phyloP scores from a whole-genome alignment of 192 early-diverging fungal genomes.

The Mortierella claussenii region DNA sequence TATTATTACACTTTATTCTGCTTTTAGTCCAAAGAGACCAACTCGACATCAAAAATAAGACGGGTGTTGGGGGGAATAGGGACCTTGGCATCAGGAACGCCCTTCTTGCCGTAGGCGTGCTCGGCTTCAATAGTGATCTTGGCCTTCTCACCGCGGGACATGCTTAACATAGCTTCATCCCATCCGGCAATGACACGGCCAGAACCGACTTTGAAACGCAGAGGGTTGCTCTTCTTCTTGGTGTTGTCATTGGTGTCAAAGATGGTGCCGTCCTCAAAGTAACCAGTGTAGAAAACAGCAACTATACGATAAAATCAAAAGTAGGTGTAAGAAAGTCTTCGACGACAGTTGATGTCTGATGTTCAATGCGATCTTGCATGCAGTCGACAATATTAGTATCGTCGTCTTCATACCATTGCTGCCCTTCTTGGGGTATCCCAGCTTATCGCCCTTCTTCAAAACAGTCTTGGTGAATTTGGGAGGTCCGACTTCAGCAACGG shows the following conservation, averaged over 20 bases:
- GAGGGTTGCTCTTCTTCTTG: slow-evolving; percentile 72
- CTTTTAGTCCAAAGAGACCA: slow-evolving; percentile 59
- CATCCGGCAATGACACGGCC: slow-evolving; percentile 76
- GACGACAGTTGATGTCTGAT: neutral
- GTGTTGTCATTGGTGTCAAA: slow-evolving; percentile 75
- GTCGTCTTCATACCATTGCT: slow-evolving; percentile 74
- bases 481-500: slow-evolving; percentile 48
- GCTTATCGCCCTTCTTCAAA: slow-evolving; percentile 72
- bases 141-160: slow-evolving; percentile 73
- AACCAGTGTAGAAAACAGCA: slow-evolving; percentile 72
- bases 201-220: slow-evolving; percentile 76
- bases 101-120: slow-evolving; percentile 74
- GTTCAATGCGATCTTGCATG: neutral
- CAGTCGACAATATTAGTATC: too few relatives aligned
- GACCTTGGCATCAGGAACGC: slow-evolving; percentile 58
- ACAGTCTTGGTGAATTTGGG: slow-evolving; percentile 74
- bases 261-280: slow-evolving; percentile 73
- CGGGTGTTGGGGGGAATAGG: slow-evolving; percentile 71
- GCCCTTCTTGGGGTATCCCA: slow-evolving; percentile 69
- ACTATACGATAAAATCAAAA: slow-evolving; percentile 23
- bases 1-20: neutral
- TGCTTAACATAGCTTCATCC: slow-evolving; percentile 75
- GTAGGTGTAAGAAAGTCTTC: neutral
- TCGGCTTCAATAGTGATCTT: slow-evolving; percentile 69
- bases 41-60: slow-evolving; percentile 73